phyloP scores from a whole-genome alignment of 768 basidiomycete genomes.

The Leucosporidium creatinivorum region DNA sequence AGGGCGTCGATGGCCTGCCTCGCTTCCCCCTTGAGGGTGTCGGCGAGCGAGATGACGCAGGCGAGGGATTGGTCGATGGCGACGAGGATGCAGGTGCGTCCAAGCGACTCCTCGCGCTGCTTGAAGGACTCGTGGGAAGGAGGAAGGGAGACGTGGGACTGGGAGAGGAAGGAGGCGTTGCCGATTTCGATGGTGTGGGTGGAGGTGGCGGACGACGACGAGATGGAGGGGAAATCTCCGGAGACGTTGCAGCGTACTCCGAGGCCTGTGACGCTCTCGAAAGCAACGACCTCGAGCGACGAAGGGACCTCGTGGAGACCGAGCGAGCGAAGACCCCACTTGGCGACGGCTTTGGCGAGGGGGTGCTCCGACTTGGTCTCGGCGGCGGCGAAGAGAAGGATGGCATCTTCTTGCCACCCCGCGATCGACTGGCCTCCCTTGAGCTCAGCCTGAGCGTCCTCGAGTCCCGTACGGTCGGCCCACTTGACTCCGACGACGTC shows the following conservation, averaged over 20 bases:
- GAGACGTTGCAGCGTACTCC: conserved; percentile 69
- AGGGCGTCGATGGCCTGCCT: conserved; percentile 71
- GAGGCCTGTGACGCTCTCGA: conserved; percentile 82
- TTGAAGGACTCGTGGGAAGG: conserved; percentile 59
- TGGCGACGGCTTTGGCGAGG: conserved; percentile 83
- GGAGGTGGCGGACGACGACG: conserved; percentile 36
- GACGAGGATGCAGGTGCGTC: conserved; percentile 80
- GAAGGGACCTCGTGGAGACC: conserved; percentile 46
- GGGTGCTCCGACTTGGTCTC: conserved; percentile 95
- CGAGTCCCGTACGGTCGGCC: conserved; percentile 43
- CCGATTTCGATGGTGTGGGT: conserved; percentile 56
- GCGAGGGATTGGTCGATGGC: conserved; percentile 62
- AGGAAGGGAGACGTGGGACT: conserved; percentile 50
- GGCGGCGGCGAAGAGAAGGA: conserved; percentile 75
- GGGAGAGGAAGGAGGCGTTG: conserved; percentile 57
- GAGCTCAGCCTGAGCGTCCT: conserved; percentile 1
- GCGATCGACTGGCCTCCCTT: background rate
- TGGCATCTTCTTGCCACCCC: conserved; percentile 43
- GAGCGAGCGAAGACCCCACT: conserved; percentile 64
- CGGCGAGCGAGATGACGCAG: conserved; percentile 75
- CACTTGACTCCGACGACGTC: conserved; percentile 69
- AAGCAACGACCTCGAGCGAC: conserved; percentile 57
- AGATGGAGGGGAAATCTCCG: conserved; percentile 29
- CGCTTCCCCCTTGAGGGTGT: conserved; percentile 78
- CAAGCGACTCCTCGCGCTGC: conserved; percentile 58